Base-by-base conservation (phyloP, 345 rosid species). In the Populus deltoides region DNA sequence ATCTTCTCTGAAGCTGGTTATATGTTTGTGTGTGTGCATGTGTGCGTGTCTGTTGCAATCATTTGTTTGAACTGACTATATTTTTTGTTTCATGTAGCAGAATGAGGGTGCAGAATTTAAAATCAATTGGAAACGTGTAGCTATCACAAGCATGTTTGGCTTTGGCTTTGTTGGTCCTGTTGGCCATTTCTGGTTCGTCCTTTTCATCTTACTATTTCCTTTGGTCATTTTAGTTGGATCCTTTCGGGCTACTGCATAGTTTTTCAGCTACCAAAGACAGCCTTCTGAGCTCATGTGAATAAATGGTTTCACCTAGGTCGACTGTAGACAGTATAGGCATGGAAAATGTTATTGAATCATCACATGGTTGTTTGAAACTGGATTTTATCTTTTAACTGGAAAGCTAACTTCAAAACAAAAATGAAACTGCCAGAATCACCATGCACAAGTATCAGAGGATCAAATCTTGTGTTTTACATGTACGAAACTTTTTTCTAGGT, bases 121-220 rank as follows among this genome's bases (percentile, higher is more conserved):
- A 74, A 77, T 90, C 70, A 85, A 85, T 77, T 93, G 94, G 97
- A 93, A 85, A 86, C 90, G 98, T 66, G 97, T 84, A 78, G 95
- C 91, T 72, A 84, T 82, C 77, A 89, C 93, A 8, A 87, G 98
- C 86, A 82, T 85, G 85, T 92, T 91, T 78, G 97, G 94, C 39
- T 84, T 92, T 84, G 91, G 90, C 80, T 92, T 90, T 83, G 91
- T 92, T 61, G 98, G 97, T 86, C 96, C 96, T 62, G 85, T 91
- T 86, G 97, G 98, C 78, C 97, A 92, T 76, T 90, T 83, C 85
- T 92, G 96, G 95, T 94, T 80, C 38, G 92, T 88, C 79, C 77
- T 77, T 70, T 16, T 41, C 4, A 11, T 66, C 78, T 47, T 29
- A 8, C 47, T 20, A 43, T 57, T 41, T 74, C 17, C 17, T 75